A percentile compares a stretch with the other conserved stretches of the same genome.
phyloP scores from a whole-genome alignment of 768 basidiomycete species.

The Lepiota venenata region DNA sequence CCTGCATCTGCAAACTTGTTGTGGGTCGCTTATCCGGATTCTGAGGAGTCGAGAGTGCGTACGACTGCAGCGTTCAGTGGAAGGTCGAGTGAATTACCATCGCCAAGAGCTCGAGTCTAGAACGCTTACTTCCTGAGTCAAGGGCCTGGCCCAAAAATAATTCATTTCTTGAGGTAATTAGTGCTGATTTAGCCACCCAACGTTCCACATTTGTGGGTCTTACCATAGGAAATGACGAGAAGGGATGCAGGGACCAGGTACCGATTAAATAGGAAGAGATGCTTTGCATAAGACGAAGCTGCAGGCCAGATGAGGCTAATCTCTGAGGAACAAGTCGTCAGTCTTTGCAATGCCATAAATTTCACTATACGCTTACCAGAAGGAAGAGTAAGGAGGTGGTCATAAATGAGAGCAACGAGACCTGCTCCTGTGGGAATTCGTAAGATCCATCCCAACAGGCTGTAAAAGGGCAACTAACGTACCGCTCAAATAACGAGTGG shows the following conservation, averaged over 20 bases:
- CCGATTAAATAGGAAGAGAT: neutral
- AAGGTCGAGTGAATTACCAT: too few relatives aligned
- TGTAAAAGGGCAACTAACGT: neutral
- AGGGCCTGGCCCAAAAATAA: neutral
- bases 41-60: too few relatives aligned
- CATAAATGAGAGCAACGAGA: constrained; percentile 6
- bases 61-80: too few relatives aligned
- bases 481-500: constrained; percentile 8
- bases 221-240: neutral
- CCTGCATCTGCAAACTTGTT: constrained; percentile 23
- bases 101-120: neutral
- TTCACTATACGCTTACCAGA: neutral
- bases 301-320: constrained; percentile 1
- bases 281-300: neutral
- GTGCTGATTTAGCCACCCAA: neutral
- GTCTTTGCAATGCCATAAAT: neutral
- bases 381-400: neutral
- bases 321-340: too few relatives aligned
- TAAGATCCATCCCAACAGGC: neutral
- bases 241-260: neutral
- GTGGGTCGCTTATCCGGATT: too few relatives aligned
- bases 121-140: neutral
- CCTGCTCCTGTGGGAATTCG: neutral
- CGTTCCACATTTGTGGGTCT: neutral
- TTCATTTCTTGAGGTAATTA: neutral